Evolutionary conservation across 345 rosid species (phyloP), one percentile per base, ranked within the genome.

Genomic region (Salix purpurea): DNA sequence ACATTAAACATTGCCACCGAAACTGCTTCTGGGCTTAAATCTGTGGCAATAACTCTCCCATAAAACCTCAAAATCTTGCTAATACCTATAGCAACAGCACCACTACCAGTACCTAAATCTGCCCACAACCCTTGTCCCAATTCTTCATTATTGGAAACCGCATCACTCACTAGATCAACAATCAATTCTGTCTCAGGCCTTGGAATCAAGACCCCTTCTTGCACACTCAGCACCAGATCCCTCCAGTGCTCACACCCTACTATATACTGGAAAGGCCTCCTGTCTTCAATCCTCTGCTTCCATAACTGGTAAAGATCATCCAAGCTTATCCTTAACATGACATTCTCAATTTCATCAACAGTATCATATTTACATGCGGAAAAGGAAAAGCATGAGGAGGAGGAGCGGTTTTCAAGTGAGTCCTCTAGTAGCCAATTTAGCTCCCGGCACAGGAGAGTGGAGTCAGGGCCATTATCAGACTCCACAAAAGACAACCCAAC

Each of bases 221-320:
- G 89, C 11, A 96, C 97, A 40, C 89, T 70, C 89, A 96, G 77
- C 71, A 96, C 96, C 80, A 96, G 65, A 67, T 93, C 94, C 86
- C 96, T 84, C 98, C 98, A 93, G 69, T 96, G 97, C 81, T 96
- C 92, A 67, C 98, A 93, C 80, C 99, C 99, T 2, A 92, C 97
- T 0, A 92, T 73, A 69, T 93, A 96, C 88, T 92, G 99, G 69
- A 92, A 90, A 44, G 97, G 98, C 76, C 90, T 85, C 72, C 98
- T 93, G 67, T 90, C 86, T 74, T 96, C 92, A 46, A 93, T 89
- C 84, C 95, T 92, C 81, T 92, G 89, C 75, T 76, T 82, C 99
- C 99, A 96, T 67, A 90, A 74, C 69, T 42, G 56, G 76, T 91
- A 93, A 2, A 96, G 87, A 58, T 92, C 95, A 11, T 87, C 91